A percentile compares a stretch with the other conserved stretches of the same genome.
Conservation (phyloP, 129 eudicot species). For the Cynara cardunculus region DNA sequence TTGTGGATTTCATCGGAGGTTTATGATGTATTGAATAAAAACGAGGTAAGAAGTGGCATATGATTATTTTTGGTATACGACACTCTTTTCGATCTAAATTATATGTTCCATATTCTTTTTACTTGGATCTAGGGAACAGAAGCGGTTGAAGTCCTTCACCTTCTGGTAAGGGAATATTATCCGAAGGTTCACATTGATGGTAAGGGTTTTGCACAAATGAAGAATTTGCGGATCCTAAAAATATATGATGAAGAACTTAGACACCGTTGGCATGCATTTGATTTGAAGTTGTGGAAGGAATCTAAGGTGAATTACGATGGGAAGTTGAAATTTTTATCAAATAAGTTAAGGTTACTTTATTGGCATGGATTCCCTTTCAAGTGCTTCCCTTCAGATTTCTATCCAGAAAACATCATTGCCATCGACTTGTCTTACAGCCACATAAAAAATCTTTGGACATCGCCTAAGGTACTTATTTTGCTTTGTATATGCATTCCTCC, state of each 20-base stretch:
- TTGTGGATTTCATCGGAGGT: slow-evolving; percentile 20
- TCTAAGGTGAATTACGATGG: background rate
- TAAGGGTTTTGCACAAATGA: slow-evolving; percentile 6
- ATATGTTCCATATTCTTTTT: background rate
- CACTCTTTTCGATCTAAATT: background rate
- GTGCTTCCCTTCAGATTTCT: slow-evolving; percentile 15
- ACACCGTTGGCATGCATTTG: background rate
- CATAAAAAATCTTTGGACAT: slow-evolving; percentile 16
- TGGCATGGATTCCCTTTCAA: slow-evolving; percentile 16
- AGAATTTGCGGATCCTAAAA: slow-evolving; percentile 3
- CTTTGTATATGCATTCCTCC: too few relatives aligned
- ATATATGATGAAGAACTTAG: background rate
- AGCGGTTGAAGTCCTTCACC: slow-evolving; percentile 9
- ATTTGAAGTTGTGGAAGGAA: background rate
- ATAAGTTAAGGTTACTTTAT: slow-evolving; percentile 16
- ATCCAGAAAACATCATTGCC: slow-evolving; percentile 21
- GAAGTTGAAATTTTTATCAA: background rate
- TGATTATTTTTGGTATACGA: background rate
- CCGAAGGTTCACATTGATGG: background rate
- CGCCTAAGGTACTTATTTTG: slow-evolving; percentile 16
- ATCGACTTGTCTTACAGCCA: slow-evolving; percentile 8
- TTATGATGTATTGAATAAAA: background rate
- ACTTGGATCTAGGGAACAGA: slow-evolving; percentile 4
- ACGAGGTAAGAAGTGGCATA: background rate
- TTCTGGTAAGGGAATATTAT: background rate